A percentile compares a stretch with the other conserved stretches of the same genome.
These are phyloP conservation scores for Globisporangium orthogonon DNA, from an alignment of 352 stramenopile genomes.

Conservation along the genomic window DNA sequence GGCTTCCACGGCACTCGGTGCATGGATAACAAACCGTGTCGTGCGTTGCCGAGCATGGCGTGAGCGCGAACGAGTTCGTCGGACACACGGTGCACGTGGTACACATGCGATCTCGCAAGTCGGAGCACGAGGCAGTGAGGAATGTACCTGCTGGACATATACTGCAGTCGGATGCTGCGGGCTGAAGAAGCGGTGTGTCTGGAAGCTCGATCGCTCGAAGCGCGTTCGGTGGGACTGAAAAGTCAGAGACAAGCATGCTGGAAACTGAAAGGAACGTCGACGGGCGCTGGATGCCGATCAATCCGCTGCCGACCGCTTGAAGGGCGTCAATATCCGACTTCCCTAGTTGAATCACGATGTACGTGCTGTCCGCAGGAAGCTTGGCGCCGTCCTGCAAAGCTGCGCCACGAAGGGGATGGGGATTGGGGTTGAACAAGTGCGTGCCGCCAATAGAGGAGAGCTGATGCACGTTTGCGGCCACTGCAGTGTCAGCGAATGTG, in stretches of 20 bases:
- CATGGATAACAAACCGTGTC: constrained; percentile 70
- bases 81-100: constrained; percentile 49
- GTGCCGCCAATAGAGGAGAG: constrained; percentile 30
- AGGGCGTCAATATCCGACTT: constrained; percentile 30
- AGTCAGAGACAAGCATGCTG: constrained; percentile 35
- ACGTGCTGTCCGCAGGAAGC: constrained; percentile 52
- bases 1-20: constrained; percentile 48
- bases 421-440: constrained; percentile 36
- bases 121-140: constrained; percentile 49
- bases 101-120: constrained; percentile 51
- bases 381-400: constrained; percentile 33
- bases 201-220: constrained; percentile 19
- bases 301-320: constrained; percentile 27
- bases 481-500: constrained; percentile 32
- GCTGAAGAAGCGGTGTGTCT: constrained; percentile 21
- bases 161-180: constrained; percentile 44
- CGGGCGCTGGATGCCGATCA: constrained; percentile 33
- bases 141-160: constrained; percentile 35
- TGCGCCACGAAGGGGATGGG: constrained; percentile 40
- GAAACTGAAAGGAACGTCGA: constrained; percentile 49
- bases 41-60: constrained; percentile 35
- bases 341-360: constrained; percentile 50
- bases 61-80: constrained; percentile 43
- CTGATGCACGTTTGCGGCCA: constrained; percentile 21
- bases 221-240: constrained; percentile 29